A percentile compares a stretch with the other conserved stretches of the same genome.
phyloP scores from a whole-genome alignment of 352 stramenopile genomes.

The Phytopythium aichiense region DNA sequence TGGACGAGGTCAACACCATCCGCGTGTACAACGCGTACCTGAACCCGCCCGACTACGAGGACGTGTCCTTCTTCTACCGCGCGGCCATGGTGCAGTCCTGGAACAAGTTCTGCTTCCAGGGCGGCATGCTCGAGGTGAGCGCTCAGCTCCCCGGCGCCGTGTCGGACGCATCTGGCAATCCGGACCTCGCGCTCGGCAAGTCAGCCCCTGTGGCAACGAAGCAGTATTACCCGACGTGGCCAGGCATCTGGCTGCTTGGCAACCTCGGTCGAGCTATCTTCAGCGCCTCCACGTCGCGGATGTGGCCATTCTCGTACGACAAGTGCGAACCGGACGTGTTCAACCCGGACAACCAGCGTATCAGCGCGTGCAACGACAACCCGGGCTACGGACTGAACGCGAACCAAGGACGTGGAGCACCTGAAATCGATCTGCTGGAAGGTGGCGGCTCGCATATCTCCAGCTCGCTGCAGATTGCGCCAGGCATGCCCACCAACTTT shows the following conservation, averaged over 20 bases:
- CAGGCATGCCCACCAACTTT: slow-evolving; percentile 61
- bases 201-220: slow-evolving; percentile 41
- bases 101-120: slow-evolving; percentile 96
- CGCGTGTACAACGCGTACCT: slow-evolving; percentile 55
- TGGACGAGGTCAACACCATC: slow-evolving; percentile 40
- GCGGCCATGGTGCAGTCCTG: slow-evolving; percentile 90
- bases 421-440: slow-evolving; percentile 72
- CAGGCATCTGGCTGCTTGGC: slow-evolving; percentile 93
- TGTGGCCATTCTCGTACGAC: slow-evolving; percentile 94
- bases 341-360: slow-evolving; percentile 49
- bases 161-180: slow-evolving; percentile 41
- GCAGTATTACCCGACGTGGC: slow-evolving; percentile 78
- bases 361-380: slow-evolving; percentile 86
- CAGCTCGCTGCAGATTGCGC: slow-evolving; percentile 86
- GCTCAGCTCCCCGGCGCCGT: slow-evolving; percentile 87
- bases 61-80: slow-evolving; percentile 41
- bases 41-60: slow-evolving; percentile 40
- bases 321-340: slow-evolving; percentile 68
- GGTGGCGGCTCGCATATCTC: slow-evolving; percentile 64
- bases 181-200: slow-evolving; percentile 30
- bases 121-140: slow-evolving; percentile 87
- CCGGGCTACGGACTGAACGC: slow-evolving; percentile 90
- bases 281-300: slow-evolving; percentile 83
- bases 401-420: slow-evolving; percentile 81
- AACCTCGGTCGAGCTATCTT: slow-evolving; percentile 93